These are phyloP conservation scores for Emergomyces pasteurianus DNA, from an alignment of 2,329 filamentous ascomycete species.

Conservation along the genomic window DNA sequence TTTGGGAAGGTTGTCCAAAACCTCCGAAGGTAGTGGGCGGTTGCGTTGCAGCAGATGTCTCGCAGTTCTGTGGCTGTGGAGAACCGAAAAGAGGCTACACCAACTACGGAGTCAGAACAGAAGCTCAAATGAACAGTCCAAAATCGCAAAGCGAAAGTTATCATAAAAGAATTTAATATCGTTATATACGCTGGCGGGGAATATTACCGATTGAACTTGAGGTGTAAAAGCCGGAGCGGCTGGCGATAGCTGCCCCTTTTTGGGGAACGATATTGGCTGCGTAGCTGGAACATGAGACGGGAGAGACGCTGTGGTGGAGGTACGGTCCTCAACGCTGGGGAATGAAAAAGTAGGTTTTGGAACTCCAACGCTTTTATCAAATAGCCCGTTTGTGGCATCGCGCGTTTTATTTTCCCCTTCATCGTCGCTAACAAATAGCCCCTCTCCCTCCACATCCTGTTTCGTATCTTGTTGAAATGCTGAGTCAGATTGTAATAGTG, in stretches of 20 bases:
- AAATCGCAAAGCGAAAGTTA: background rate
- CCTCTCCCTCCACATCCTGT: conserved; percentile 22
- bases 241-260: conserved; percentile 6
- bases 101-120: background rate
- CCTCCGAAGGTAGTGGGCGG: background rate
- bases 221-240: conserved; percentile 9
- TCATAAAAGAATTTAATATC: background rate
- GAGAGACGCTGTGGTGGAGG: too few species aligned
- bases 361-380: conserved; percentile 6
- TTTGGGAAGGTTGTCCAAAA: background rate
- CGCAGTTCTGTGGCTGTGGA: background rate
- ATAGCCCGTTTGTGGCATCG: conserved; percentile 13
- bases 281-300: background rate
- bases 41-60: background rate
- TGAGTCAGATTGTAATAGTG: conserved; percentile 21
- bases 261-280: background rate
- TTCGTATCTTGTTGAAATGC: conserved; percentile 15
- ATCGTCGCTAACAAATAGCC: conserved; percentile 28
- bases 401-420: conserved; percentile 19
- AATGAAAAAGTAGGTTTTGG: background rate
- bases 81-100: background rate
- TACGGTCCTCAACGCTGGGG: background rate
- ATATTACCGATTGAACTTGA: conserved; percentile 2
- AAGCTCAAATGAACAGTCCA: background rate
- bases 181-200: background rate